Base-by-base conservation (phyloP, 31 red algal genomes). In the Porphyra umbilicalis region DNA sequence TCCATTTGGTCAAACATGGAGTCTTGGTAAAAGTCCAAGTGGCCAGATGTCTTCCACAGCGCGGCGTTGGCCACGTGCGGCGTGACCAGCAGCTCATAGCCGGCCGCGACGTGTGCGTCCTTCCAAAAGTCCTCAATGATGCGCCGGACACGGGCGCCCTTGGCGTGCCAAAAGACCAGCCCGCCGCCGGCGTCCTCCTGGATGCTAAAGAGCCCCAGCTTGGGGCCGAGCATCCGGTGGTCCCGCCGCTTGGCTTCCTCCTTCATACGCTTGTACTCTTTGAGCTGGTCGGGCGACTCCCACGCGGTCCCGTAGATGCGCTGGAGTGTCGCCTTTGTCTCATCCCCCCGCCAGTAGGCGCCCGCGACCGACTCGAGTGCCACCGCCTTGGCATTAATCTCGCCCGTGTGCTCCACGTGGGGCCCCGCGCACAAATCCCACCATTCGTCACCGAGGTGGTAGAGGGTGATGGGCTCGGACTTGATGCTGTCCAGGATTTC, bases 321-420 rank as follows among this genome's bases (percentile, higher is more conserved):
- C 79, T 97, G 94, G 75, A 99, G 80, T 92, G 95, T 97, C 10
- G 92, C 87, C 34, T 95, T 99, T 10, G 92, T 91, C 88, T 99
- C 98, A 88, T 99, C 98, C 33, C 98, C 98, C 35, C 98, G 83
- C 98, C 98, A 99, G 84, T 99, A 99, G 8, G 98, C 98, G 38
- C 98, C 98, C 10, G 98, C 98, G 57, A 99, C 91, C 10, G 85
- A 87, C 79, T 97, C 92, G 40, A 99, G 81, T 33, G 84, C 83
- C 34, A 99, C 86, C 11, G 94, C 89, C 81, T 94, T 90, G 6
- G 86, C 46, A 77, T 94, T 79, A 78, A 99, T 87, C 67, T 92
- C 84, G 36, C 94, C 92, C 15, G 98, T 99, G 81, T 88, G 86
- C 74, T 93, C 92, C 35, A 99, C 98, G 80, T 99, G 98, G 32